Percentiles rank a stretch among this genome's conserved stretches.
Evolutionary conservation across 2,329 filamentous ascomycete genomes (phyloP).

Genomic region (Penicillium sp.): DNA sequence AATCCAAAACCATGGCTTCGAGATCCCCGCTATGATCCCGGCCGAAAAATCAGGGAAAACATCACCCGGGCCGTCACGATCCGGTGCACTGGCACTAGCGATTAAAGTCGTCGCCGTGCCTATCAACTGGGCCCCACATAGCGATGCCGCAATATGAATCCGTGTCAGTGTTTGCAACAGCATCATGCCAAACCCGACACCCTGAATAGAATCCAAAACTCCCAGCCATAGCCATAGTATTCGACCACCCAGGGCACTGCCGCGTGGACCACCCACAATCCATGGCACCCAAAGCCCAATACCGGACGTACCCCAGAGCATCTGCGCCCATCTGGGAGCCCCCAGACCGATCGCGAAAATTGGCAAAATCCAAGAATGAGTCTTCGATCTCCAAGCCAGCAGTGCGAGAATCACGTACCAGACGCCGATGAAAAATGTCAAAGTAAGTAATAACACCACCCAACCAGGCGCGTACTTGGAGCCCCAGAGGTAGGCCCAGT

Average conservation of each 20-base stretch:
- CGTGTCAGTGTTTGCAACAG: constrained; percentile 64
- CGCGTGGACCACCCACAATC: constrained; percentile 52
- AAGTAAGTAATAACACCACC: constrained; percentile 55
- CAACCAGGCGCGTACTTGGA: constrained; percentile 57
- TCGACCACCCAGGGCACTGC: constrained; percentile 57
- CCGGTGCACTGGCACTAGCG: constrained; percentile 60
- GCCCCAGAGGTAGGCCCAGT: constrained; percentile 63
- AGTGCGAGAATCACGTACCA: constrained; percentile 52
- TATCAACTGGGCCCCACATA: constrained; percentile 61
- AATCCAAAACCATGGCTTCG: constrained; percentile 61
- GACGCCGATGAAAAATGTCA: constrained; percentile 53
- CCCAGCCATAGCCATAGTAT: constrained; percentile 67
- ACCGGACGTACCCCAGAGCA: constrained; percentile 63
- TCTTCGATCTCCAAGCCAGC: constrained; percentile 57
- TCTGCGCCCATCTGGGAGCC: constrained; percentile 66
- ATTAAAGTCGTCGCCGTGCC: constrained; percentile 63
- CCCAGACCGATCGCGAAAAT: constrained; percentile 66
- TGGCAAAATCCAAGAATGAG: constrained; percentile 66
- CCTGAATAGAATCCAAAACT: constrained; percentile 64
- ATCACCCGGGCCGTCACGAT: constrained; percentile 59
- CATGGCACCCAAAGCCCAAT: constrained; percentile 64
- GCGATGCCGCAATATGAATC: constrained; percentile 62
- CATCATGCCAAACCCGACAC: constrained; percentile 68
- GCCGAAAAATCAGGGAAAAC: constrained; percentile 63
- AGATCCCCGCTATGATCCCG: constrained; percentile 45